phyloP scores from a whole-genome alignment of 2,329 filamentous ascomycete genomes.

The Xylariaceae sp. region DNA sequence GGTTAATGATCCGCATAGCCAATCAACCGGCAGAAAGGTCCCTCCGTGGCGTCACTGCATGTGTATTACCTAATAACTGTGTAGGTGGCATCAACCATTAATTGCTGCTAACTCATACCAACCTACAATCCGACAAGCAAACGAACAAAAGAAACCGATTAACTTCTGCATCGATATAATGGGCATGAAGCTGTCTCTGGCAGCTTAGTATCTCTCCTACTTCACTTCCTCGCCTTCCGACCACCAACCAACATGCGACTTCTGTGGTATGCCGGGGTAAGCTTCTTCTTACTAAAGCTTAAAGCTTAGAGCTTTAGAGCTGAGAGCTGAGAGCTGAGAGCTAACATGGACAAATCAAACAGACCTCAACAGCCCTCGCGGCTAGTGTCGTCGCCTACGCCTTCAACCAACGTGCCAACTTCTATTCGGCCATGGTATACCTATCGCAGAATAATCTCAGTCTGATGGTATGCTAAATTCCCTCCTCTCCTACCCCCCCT shows the following conservation, averaged over 20 bases:
- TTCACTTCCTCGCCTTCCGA: slow-evolving; percentile 14
- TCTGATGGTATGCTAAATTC: slow-evolving; percentile 68
- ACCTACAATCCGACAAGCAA: slow-evolving; percentile 4
- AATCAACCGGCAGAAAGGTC: slow-evolving; percentile 13
- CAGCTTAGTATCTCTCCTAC: slow-evolving; percentile 17
- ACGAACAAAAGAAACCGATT: slow-evolving; percentile 15
- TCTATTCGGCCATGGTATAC: slow-evolving; percentile 97
- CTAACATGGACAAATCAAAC: slow-evolving; percentile 23
- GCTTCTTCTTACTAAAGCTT: slow-evolving; percentile 31
- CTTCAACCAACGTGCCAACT: slow-evolving; percentile 93
- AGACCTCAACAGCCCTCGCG: slow-evolving; percentile 84
- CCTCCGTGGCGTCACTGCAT: slow-evolving; percentile 19
- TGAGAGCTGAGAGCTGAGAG: slow-evolving; percentile 2
- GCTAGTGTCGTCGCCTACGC: slow-evolving; percentile 84
- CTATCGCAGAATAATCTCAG: slow-evolving; percentile 95
- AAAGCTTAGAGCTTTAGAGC: slow-evolving; percentile 5
- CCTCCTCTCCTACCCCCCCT: neutral
- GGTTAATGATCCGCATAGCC: slow-evolving; percentile 20
- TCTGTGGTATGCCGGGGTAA: slow-evolving; percentile 63
- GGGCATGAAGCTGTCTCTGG: slow-evolving; percentile 38
- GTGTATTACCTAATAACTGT: slow-evolving; percentile 7
- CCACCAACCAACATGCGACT: slow-evolving; percentile 55
- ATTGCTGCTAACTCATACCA: neutral
- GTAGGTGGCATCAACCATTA: slow-evolving; percentile 29
- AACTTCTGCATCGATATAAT: slow-evolving; percentile 35